Base-by-base conservation (phyloP, 768 basidiomycete species). In the Lentinula sp. region DNA sequence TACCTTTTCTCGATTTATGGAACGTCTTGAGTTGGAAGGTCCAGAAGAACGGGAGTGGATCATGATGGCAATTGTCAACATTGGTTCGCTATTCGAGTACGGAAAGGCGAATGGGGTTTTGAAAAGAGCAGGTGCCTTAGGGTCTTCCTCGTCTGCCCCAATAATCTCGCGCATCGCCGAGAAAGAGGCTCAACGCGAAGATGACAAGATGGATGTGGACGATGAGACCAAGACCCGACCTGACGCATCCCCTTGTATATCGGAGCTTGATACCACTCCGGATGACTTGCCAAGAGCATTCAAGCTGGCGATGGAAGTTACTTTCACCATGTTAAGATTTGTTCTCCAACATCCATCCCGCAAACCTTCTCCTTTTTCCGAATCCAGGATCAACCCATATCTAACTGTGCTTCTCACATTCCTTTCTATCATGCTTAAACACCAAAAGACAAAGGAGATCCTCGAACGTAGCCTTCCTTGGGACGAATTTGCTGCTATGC, bases 51-150 rank as follows among this genome's bases (percentile, higher is more conserved):
- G 87, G 33, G 93, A 96, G 60, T 99, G 97, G 97, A 88, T 93
- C 66, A 94, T 95, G 90, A 96, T 98, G 93, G 96, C 85, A 0
- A 77, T 90, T 50, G 79, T 93, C 66, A 96, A 96, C 71, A 79
- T 98, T 36, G 80, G 84, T 4, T 83, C 90, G 0, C 72, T 97
- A 8, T 76, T 98, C 67, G 95, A 98, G 72, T 98, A 95, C 66
- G 96, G 97, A 37, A 80, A 85, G 32, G 79, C 86, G 2, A 81
- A 79, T 5, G 87, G 93, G 2, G 74, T 92, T 5, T 73, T 98
- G 52, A 81, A 85, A 57, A 86, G 81, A 63, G 82, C 88, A 13
- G 85, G 80, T 32, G 72, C 81, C 3, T 78, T 13, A 43, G 62
- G 20, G 46, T 10, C 59, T 6, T 33, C 33, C 28, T 67, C 52